phyloP scores from a whole-genome alignment of 2,329 filamentous ascomycete species.

The Scopulariopsis brevicaulis region DNA sequence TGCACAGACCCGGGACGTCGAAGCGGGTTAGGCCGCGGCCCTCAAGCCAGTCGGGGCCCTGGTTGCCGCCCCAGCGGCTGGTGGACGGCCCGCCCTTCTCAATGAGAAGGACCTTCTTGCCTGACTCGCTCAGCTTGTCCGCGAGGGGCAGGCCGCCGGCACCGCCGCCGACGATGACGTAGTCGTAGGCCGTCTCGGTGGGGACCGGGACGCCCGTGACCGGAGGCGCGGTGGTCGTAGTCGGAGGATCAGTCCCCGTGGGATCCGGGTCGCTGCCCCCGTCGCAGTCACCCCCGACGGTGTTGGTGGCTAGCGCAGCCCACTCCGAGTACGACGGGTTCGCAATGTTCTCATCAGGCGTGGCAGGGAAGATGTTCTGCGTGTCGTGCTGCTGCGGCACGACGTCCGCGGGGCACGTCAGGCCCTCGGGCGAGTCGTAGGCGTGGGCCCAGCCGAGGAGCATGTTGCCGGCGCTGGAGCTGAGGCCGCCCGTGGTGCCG shows the following conservation, averaged over 20 bases:
- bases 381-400: constrained; percentile 42
- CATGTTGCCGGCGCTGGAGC: constrained; percentile 30
- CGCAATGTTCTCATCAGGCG: constrained; percentile 20
- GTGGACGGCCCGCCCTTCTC: constrained; percentile 50
- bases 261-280: constrained; percentile 8
- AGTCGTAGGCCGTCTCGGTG: constrained; percentile 36
- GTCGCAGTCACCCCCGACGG: constrained; percentile 21
- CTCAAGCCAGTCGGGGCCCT: constrained; percentile 50
- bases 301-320: constrained; percentile 30
- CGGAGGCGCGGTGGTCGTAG: constrained; percentile 13
- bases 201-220: constrained; percentile 20
- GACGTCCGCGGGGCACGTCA: constrained; percentile 28
- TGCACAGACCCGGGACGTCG: constrained; percentile 59
- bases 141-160: constrained; percentile 49
- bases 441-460: constrained; percentile 47
- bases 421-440: constrained; percentile 26
- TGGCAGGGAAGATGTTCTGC: constrained; percentile 34
- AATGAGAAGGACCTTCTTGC: constrained; percentile 52
- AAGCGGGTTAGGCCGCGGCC: constrained; percentile 55
- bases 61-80: constrained; percentile 48
- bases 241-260: constrained; percentile 1
- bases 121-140: constrained; percentile 51
- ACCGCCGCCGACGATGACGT: constrained; percentile 52
- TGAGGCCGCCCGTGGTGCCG: constrained; percentile 27
- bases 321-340: constrained; percentile 29